phyloP scores from a whole-genome alignment of 2,329 filamentous ascomycete genomes.

The Botrytis paeoniae region DNA sequence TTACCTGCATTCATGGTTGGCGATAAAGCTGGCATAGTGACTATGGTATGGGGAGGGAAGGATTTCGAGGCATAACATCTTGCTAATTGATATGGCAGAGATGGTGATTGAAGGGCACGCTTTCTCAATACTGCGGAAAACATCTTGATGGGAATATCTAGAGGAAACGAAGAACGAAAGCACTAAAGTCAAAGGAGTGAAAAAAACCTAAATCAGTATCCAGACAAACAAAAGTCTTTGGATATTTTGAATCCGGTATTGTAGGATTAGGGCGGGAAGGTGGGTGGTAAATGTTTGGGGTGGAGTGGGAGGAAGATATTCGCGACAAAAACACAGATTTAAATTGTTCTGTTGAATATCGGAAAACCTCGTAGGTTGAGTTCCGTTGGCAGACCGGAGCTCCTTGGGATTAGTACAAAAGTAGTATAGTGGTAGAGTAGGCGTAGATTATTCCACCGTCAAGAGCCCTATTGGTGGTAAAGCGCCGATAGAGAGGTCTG shows the following conservation, averaged over 20 bases:
- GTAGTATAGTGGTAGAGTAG: neutral
- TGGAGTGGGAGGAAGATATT: constrained; percentile 21
- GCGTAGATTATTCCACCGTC: neutral
- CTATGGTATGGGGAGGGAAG: constrained; percentile 89
- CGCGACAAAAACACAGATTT: constrained; percentile 21
- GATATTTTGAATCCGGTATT: constrained; percentile 27
- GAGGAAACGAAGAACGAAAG: constrained; percentile 24
- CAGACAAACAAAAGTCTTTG: constrained; percentile 31
- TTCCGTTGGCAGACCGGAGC: constrained; percentile 14
- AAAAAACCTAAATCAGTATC: constrained; percentile 23
- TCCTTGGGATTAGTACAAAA: neutral
- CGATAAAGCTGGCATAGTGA: constrained; percentile 97
- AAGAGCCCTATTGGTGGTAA: neutral
- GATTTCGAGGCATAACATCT: constrained; percentile 63
- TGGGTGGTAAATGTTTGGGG: neutral
- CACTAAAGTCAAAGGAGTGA: constrained; percentile 22
- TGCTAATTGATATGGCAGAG: constrained; percentile 53
- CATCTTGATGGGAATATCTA: constrained; percentile 45
- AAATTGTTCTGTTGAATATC: constrained; percentile 28
- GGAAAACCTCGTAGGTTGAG: constrained; percentile 25
- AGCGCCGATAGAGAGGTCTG: fast-evolving
- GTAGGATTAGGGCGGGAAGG: constrained; percentile 8
- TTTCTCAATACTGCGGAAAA: constrained; percentile 62
- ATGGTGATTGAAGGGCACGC: constrained; percentile 53
- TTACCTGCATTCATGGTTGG: constrained; percentile 97